A percentile compares a stretch with the other conserved stretches of the same genome.
phyloP scores from a whole-genome alignment of 805 yeast genomes.

The Priceomyces castillae region DNA sequence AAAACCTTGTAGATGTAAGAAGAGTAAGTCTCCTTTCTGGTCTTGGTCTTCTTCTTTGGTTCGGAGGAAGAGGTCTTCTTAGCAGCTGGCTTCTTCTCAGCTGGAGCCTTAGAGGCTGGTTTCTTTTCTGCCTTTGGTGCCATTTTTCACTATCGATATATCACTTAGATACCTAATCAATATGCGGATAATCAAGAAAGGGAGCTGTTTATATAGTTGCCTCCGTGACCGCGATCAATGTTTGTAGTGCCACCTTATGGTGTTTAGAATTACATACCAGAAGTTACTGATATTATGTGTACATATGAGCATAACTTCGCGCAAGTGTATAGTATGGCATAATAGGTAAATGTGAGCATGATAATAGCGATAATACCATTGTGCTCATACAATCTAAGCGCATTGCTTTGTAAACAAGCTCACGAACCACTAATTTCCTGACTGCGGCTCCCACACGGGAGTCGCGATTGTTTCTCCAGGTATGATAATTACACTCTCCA shows the following conservation, averaged over 20 bases:
- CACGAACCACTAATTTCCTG: neutral
- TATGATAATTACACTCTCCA: conserved; percentile 3
- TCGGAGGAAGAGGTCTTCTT: conserved; percentile 80
- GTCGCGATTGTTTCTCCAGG: neutral
- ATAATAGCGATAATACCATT: neutral
- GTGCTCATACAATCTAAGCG: neutral
- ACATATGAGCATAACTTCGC: conserved; percentile 1
- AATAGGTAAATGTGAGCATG: conserved; percentile 2
- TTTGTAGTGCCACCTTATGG: neutral
- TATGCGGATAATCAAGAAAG: conserved; percentile 1
- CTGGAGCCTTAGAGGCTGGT: conserved; percentile 96
- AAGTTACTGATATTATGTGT: conserved; percentile 1
- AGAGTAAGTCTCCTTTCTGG: conserved; percentile 97
- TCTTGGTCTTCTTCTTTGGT: conserved; percentile 88
- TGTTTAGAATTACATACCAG: neutral
- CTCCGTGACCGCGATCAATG: conserved; percentile 7
- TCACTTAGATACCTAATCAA: conserved; percentile 2
- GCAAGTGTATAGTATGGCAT: neutral
- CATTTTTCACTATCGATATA: conserved; percentile 38
- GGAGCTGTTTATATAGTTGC: conserved; percentile 9
- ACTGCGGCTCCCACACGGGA: neutral
- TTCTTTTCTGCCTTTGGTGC: conserved; percentile 70
- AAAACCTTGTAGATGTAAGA: conserved; percentile 98
- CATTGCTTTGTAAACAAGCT: neutral
- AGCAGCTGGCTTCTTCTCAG: conserved; percentile 89